These are phyloP conservation scores for Cutaneotrichosporon dermatis DNA, from an alignment of 1,284 basidiomycete genomes.

Conservation along the genomic window DNA sequence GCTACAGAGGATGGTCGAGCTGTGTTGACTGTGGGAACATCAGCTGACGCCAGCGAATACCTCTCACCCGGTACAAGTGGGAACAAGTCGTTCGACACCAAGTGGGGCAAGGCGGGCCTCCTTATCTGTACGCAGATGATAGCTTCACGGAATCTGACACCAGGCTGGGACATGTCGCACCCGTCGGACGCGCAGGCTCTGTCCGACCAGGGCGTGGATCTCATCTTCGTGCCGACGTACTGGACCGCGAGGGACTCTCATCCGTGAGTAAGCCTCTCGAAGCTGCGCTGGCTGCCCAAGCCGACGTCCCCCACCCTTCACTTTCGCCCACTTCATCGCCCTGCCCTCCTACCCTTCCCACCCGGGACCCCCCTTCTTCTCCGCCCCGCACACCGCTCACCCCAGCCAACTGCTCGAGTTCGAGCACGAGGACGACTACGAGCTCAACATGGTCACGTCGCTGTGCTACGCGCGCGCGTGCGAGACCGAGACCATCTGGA, in stretches of 20 bases:
- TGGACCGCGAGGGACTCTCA: slow-evolving; percentile 46
- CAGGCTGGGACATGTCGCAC: slow-evolving; percentile 49
- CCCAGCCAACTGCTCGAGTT: neutral
- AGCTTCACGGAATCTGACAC: neutral
- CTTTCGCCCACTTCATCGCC: no score
- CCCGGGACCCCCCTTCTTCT: no score
- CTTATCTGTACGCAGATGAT: slow-evolving; percentile 40
- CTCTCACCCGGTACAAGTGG: slow-evolving; percentile 37
- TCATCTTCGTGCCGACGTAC: slow-evolving; percentile 47
- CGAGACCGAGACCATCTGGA: slow-evolving; percentile 44
- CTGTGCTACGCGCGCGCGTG: slow-evolving; percentile 36
- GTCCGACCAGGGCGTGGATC: slow-evolving; percentile 38
- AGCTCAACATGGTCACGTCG: slow-evolving; percentile 27
- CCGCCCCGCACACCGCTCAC: no score
- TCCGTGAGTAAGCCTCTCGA: no score
- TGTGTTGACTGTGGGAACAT: no score
- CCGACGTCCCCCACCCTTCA: no score
- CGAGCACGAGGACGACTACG: slow-evolving; percentile 32
- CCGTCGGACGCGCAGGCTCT: slow-evolving; percentile 36
- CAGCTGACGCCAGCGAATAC: slow-evolving; percentile 35
- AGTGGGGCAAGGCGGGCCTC: slow-evolving; percentile 44
- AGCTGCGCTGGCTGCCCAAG: no score
- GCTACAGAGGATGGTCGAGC: no score
- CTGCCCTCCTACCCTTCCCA: no score
- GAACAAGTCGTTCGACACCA: slow-evolving; percentile 40